phyloP scores from a whole-genome alignment of 2,329 filamentous ascomycete genomes.

The Colletotrichum sp. region DNA sequence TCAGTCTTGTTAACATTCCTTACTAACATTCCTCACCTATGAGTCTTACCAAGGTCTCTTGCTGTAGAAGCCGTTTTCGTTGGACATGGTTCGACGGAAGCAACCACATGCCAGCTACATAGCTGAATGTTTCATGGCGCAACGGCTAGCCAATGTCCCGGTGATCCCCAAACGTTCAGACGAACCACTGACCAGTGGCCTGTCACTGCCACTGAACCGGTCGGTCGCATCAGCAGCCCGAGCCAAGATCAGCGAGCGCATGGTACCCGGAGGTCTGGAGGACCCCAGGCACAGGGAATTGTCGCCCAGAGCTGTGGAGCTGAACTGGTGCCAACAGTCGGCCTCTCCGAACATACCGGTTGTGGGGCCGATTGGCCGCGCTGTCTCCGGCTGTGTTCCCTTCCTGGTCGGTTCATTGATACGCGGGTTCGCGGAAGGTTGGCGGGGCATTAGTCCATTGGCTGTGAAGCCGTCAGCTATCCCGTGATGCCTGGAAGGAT shows the following conservation, averaged over 20 bases:
- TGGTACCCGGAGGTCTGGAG: neutral
- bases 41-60: neutral
- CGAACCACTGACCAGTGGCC: constrained; percentile 3
- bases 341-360: neutral
- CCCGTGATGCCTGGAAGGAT: neutral
- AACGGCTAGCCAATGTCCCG: neutral
- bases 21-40: neutral
- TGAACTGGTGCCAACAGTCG: neutral
- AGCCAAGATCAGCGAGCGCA: neutral
- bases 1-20: neutral
- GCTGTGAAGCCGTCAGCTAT: neutral
- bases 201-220: neutral
- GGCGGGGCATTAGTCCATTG: neutral
- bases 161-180: neutral
- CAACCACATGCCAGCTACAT: neutral
- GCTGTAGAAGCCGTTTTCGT: neutral
- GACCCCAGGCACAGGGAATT: neutral
- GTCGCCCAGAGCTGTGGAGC: neutral
- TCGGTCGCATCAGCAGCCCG: neutral
- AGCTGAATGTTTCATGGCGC: neutral
- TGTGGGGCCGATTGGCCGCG: constrained; percentile 5
- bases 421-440: neutral
- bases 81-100: neutral
- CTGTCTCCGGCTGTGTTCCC: neutral
- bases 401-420: neutral